A percentile compares a stretch with the other conserved stretches of the same genome.
Conservation (phyloP, 179 eudicot genomes). For the Camellia oleifera region DNA sequence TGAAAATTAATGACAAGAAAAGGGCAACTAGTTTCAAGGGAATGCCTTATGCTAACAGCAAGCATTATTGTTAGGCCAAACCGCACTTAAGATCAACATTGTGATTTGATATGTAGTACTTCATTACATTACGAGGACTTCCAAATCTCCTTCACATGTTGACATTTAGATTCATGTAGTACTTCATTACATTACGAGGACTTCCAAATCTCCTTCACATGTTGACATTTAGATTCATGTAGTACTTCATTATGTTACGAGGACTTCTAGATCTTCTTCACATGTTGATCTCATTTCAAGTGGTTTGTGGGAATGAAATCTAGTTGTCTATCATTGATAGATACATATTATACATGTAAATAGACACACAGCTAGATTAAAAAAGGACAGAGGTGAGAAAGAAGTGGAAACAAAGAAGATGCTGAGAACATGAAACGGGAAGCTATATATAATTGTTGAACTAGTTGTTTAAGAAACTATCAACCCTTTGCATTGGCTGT, state of each 20-base stretch:
- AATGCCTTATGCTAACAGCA: too few relatives aligned
- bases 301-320: background rate
- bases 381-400: background rate
- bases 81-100: background rate
- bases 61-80: slow-evolving; percentile 30
- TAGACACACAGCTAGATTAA: too few relatives aligned
- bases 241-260: background rate
- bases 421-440: background rate
- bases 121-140: background rate
- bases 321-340: background rate
- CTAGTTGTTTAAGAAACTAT: slow-evolving; percentile 13
- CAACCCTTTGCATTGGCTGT: slow-evolving; percentile 23
- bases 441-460: too few relatives aligned
- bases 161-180: too few relatives aligned
- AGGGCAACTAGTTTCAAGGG: too few relatives aligned
- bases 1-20: background rate
- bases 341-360: background rate
- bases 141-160: background rate
- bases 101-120: background rate
- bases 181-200: too few relatives aligned
- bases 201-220: too few relatives aligned
- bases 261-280: background rate
- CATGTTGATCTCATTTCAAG: background rate
- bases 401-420: background rate
- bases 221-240: too few relatives aligned